Percentiles rank a stretch among this genome's conserved stretches.
phyloP scores from a whole-genome alignment of 2,329 filamentous ascomycete genomes.

The Claviceps paspali region DNA sequence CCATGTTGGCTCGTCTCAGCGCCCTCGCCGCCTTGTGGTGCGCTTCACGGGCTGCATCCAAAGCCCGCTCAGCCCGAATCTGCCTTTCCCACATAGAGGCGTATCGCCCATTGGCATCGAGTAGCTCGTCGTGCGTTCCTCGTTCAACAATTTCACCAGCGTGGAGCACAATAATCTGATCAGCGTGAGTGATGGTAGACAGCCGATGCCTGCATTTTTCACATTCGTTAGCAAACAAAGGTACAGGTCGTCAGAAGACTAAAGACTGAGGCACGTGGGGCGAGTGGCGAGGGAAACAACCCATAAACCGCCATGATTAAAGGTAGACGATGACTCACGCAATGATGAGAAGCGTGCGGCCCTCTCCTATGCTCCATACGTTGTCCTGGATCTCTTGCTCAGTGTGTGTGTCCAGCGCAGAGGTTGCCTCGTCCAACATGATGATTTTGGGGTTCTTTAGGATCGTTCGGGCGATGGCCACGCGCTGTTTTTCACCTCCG shows the following conservation, averaged over 20 bases:
- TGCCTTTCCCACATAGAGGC: slow-evolving; percentile 83
- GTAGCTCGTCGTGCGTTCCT: slow-evolving; percentile 64
- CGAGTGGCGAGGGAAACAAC: no score
- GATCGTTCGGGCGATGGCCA: slow-evolving; percentile 85
- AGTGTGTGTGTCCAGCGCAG: slow-evolving; percentile 79
- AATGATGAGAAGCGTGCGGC: slow-evolving; percentile 88
- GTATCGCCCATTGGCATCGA: slow-evolving; percentile 58
- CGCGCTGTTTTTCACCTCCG: slow-evolving; percentile 84
- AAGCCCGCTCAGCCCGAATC: slow-evolving; percentile 57
- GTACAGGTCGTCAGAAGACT: no score
- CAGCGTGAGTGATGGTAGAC: slow-evolving; percentile 72
- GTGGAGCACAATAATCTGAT: slow-evolving; percentile 69
- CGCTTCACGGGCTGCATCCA: slow-evolving; percentile 21
- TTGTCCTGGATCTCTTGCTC: slow-evolving; percentile 88
- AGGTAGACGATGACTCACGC: slow-evolving; percentile 48
- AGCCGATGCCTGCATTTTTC: slow-evolving; percentile 47
- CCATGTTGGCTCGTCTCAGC: slow-evolving; percentile 35
- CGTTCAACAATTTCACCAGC: slow-evolving; percentile 63
- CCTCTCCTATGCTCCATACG: slow-evolving; percentile 64
- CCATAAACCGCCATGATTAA: no score
- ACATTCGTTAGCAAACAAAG: slow-evolving; percentile 11
- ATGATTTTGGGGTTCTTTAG: slow-evolving; percentile 86
- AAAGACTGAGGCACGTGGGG: no score
- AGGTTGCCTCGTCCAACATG: slow-evolving; percentile 84
- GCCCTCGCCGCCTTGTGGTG: slow-evolving; percentile 20